Evolutionary conservation across 208 protist genomes (phyloP).

Genomic region (Acanthamoeba lenticulata): DNA sequence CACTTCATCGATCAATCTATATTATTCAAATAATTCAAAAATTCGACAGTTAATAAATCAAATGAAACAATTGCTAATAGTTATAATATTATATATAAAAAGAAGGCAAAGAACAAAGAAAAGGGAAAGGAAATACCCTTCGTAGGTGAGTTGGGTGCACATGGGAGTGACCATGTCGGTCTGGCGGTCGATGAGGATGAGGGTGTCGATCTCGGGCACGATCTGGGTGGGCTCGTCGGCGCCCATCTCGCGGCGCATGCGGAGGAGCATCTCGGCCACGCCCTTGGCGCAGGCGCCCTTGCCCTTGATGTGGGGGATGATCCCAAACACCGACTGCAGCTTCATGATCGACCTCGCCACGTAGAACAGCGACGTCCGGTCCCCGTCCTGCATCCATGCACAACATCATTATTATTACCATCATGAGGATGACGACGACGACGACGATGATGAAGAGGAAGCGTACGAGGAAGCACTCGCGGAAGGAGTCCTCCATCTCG

Average conservation of each 20-base stretch:
- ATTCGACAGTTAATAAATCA: background rate
- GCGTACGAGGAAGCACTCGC: slow-evolving; percentile 77
- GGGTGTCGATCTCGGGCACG: slow-evolving; percentile 79
- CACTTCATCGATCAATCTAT: slow-evolving; percentile 84
- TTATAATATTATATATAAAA: too few relatives aligned
- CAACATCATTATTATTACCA: background rate
- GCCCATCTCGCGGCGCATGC: slow-evolving; percentile 80
- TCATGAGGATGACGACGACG: background rate
- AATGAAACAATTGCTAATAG: too few relatives aligned
- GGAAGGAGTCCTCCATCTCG: slow-evolving; percentile 76
- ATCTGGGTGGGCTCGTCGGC: slow-evolving; percentile 57
- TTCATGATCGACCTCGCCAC: slow-evolving; percentile 84
- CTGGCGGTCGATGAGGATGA: slow-evolving; percentile 82
- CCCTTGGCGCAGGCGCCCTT: slow-evolving; percentile 74
- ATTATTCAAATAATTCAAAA: background rate
- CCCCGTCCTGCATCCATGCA: slow-evolving; percentile 75
- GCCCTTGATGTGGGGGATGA: slow-evolving; percentile 80
- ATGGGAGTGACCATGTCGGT: slow-evolving; percentile 84
- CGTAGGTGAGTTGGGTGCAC: slow-evolving; percentile 87
- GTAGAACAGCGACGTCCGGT: slow-evolving; percentile 80
- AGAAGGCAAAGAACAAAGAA: background rate
- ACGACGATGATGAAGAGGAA: background rate
- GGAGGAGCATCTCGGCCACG: slow-evolving; percentile 80
- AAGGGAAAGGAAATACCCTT: slow-evolving; percentile 70
- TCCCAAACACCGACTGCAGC: slow-evolving; percentile 78